Percentiles rank a stretch among this genome's conserved stretches.
Evolutionary conservation across 164 flowering plant species (phyloP).

Genomic region (Chimonanthus salicifolius): DNA sequence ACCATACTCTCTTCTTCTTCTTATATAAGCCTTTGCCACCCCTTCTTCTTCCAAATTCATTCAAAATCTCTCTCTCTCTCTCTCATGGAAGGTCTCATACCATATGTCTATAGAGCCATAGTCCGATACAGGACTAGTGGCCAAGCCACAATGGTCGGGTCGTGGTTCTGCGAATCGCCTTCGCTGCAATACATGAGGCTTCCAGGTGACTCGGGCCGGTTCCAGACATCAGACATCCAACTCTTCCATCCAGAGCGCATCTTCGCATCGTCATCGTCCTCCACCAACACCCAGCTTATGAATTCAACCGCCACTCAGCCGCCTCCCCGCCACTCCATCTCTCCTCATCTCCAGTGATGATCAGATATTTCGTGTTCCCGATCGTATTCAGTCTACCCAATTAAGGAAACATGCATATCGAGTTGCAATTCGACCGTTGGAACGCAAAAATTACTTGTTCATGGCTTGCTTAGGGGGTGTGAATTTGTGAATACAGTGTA

Average conservation of each 20-base stretch:
- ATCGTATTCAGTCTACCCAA: too few relatives aligned
- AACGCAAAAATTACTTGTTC: too few relatives aligned
- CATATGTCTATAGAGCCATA: constrained; percentile 65
- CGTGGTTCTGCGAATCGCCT: constrained; percentile 55
- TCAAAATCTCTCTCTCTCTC: neutral
- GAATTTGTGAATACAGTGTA: too few relatives aligned
- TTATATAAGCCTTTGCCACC: neutral
- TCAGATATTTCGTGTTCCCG: too few relatives aligned
- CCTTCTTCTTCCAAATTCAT: neutral
- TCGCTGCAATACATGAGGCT: constrained; percentile 62
- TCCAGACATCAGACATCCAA: constrained; percentile 42
- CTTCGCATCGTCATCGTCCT: constrained; percentile 20
- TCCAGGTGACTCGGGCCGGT: constrained; percentile 77
- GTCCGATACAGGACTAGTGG: constrained; percentile 52
- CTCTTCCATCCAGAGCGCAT: constrained; percentile 26
- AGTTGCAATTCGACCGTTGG: too few relatives aligned
- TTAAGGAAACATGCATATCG: too few relatives aligned
- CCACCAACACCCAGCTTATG: constrained; percentile 1
- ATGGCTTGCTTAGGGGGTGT: too few relatives aligned
- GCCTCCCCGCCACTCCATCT: too few relatives aligned
- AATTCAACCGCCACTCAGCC: too few relatives aligned
- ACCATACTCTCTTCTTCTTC: neutral
- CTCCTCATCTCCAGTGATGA: too few relatives aligned
- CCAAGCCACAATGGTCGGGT: constrained; percentile 13
- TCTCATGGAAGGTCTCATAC: constrained; percentile 82